Percentiles rank a stretch among this genome's conserved stretches.
Evolutionary conservation across 768 basidiomycete genomes (phyloP).

Genomic region (Termitomyces sp.): DNA sequence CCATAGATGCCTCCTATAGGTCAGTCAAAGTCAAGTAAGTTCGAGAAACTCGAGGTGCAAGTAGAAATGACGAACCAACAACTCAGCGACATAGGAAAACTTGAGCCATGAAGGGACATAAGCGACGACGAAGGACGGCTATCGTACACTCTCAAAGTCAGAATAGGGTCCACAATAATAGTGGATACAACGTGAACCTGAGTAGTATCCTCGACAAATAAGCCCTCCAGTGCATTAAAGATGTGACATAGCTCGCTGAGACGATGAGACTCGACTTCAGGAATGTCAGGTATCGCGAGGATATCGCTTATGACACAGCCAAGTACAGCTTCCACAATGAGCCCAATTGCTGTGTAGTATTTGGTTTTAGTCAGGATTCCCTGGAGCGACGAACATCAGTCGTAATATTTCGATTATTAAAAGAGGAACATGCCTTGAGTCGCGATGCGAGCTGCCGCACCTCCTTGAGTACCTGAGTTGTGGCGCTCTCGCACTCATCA

Average conservation of each 20-base stretch:
- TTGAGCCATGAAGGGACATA: conserved; percentile 95
- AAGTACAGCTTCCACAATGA: conserved; percentile 65
- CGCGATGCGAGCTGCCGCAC: conserved; percentile 60
- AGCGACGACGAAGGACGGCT: conserved; percentile 75
- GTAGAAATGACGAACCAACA: conserved; percentile 59
- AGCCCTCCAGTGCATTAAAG: conserved; percentile 71
- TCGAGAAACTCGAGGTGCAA: background rate
- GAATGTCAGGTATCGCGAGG: conserved; percentile 78
- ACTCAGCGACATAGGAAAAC: conserved; percentile 89
- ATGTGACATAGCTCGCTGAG: conserved; percentile 82
- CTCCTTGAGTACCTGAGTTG: conserved; percentile 59
- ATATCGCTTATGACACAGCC: conserved; percentile 68
- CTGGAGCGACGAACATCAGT: conserved; percentile 32
- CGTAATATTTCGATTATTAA: background rate
- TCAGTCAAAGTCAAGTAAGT: background rate
- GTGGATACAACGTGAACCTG: conserved; percentile 37
- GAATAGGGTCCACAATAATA: background rate
- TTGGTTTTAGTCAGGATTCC: conserved; percentile 64
- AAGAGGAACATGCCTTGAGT: conserved; percentile 58
- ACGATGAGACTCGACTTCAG: conserved; percentile 81
- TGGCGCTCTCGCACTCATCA: conserved; percentile 69
- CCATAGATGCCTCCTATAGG: conserved; percentile 82
- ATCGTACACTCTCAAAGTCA: background rate
- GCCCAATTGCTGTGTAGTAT: conserved; percentile 70
- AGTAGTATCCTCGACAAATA: conserved; percentile 67